Evolutionary conservation across 768 basidiomycete genomes (phyloP).

Genomic region (Leccinum obscurum): DNA sequence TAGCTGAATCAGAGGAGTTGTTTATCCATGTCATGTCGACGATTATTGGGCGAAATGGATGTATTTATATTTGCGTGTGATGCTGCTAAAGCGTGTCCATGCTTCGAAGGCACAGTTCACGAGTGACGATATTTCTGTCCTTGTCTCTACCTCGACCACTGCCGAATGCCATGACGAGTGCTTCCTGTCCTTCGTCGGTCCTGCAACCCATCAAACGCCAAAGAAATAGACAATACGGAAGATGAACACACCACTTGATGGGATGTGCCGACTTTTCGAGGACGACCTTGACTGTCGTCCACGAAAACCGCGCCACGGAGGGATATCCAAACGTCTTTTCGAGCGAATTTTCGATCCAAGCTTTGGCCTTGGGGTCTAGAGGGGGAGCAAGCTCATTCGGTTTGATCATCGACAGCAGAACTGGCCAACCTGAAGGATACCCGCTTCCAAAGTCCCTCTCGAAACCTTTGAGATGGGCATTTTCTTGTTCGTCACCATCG

Average conservation of each 20-base stretch:
- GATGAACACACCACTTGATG: slow-evolving; percentile 68
- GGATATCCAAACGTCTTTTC: slow-evolving; percentile 94
- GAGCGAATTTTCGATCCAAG: slow-evolving; percentile 74
- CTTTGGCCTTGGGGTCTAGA: slow-evolving; percentile 88
- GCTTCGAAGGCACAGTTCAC: slow-evolving; percentile 72
- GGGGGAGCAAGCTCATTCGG: neutral
- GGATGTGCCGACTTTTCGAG: slow-evolving; percentile 79
- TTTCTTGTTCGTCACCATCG: slow-evolving; percentile 18
- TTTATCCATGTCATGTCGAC: neutral
- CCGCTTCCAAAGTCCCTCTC: slow-evolving; percentile 66
- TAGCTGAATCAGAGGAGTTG: slow-evolving; percentile 11
- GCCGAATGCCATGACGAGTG: slow-evolving; percentile 74
- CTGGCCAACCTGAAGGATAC: slow-evolving; percentile 76
- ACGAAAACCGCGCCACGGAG: slow-evolving; percentile 87
- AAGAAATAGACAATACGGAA: neutral
- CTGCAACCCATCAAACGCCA: slow-evolving; percentile 38
- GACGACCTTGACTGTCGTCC: slow-evolving; percentile 87
- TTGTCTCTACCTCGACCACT: slow-evolving; percentile 70
- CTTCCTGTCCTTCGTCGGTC: slow-evolving; percentile 82
- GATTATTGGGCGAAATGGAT: neutral
- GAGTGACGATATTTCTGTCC: slow-evolving; percentile 67
- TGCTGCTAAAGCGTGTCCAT: slow-evolving; percentile 56
- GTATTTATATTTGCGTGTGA: slow-evolving; percentile 12
- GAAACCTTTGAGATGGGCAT: slow-evolving; percentile 28
- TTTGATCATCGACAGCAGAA: neutral